These are phyloP conservation scores for Solanum corneliomulleri DNA, from an alignment of 257 asterid genomes.

Conservation along the genomic window DNA sequence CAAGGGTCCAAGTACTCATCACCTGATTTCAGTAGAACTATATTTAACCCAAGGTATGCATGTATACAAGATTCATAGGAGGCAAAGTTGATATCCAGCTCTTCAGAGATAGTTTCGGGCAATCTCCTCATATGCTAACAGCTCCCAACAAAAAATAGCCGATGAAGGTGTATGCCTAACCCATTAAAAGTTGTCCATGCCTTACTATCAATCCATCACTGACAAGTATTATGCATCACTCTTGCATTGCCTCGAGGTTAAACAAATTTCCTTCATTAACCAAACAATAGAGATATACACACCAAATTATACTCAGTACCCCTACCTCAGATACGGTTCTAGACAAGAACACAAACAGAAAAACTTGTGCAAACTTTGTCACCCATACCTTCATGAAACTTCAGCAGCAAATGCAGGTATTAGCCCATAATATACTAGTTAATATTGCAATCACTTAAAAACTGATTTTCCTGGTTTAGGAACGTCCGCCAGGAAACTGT, in stretches of 20 bases:
- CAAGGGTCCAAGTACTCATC: not conserved
- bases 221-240: not conserved
- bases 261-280: not conserved
- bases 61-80: not conserved
- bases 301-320: conserved; percentile 6
- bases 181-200: not conserved
- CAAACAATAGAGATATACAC: conserved; percentile 6
- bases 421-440: conserved; percentile 34
- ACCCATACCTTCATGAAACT: conserved; percentile 11
- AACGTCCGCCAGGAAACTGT: conserved; percentile 64
- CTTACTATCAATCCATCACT: not conserved
- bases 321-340: not conserved
- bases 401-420: conserved; percentile 9
- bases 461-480: conserved; percentile 53
- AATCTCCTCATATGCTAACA: not conserved
- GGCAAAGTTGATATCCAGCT: not conserved
- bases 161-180: not conserved
- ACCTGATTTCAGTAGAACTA: not conserved
- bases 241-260: not conserved
- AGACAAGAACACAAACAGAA: not conserved
- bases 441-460: conserved; percentile 80
- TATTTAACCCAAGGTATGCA: not conserved
- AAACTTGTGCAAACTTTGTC: conserved; percentile 2
- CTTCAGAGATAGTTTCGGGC: not conserved
- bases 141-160: not conserved